Evolutionary conservation across 805 yeast species (phyloP).

Genomic region (Torulaspora gathmanii): DNA sequence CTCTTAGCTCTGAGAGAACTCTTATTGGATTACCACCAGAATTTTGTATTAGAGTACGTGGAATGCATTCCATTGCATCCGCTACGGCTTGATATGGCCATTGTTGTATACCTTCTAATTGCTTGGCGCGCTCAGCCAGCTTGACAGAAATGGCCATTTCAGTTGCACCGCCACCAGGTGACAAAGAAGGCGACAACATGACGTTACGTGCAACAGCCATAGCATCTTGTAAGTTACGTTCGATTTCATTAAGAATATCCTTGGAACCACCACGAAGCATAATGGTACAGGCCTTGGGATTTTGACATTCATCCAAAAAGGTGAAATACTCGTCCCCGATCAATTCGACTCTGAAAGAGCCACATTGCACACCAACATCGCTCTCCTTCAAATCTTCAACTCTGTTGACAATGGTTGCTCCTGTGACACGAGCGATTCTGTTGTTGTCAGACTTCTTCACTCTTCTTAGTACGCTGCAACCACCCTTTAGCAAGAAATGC

Average conservation of each 20-base stretch:
- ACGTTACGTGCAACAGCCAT: conserved; percentile 97
- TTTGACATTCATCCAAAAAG: conserved; percentile 68
- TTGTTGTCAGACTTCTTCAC: conserved; percentile 94
- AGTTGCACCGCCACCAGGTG: conserved; percentile 99
- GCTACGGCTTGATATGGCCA: conserved; percentile 99
- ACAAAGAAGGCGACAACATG: conserved; percentile 84
- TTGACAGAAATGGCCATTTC: conserved; percentile 96
- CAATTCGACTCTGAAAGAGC: conserved; percentile 84
- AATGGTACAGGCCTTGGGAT: conserved; percentile 92
- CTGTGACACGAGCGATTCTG: conserved; percentile 94
- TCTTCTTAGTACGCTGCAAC: conserved; percentile 87
- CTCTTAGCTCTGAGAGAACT: conserved; percentile 83
- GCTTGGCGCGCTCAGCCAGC: conserved; percentile 84
- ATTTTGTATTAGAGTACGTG: conserved; percentile 94
- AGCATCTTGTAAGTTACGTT: conserved; percentile 95
- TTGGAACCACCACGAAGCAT: conserved; percentile 93
- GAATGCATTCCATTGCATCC: conserved; percentile 97
- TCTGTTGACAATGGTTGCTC: conserved; percentile 95
- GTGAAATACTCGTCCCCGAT: conserved; percentile 98
- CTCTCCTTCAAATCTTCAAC: conserved; percentile 88
- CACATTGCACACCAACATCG: conserved; percentile 87
- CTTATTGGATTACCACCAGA: conserved; percentile 97
- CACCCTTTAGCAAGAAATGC: conserved; percentile 89
- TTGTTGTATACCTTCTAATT: conserved; percentile 90
- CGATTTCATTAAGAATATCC: conserved; percentile 93